These are phyloP conservation scores for Tolypocladium paradoxum DNA, from an alignment of 2,329 filamentous ascomycete genomes.

Conservation along the genomic window DNA sequence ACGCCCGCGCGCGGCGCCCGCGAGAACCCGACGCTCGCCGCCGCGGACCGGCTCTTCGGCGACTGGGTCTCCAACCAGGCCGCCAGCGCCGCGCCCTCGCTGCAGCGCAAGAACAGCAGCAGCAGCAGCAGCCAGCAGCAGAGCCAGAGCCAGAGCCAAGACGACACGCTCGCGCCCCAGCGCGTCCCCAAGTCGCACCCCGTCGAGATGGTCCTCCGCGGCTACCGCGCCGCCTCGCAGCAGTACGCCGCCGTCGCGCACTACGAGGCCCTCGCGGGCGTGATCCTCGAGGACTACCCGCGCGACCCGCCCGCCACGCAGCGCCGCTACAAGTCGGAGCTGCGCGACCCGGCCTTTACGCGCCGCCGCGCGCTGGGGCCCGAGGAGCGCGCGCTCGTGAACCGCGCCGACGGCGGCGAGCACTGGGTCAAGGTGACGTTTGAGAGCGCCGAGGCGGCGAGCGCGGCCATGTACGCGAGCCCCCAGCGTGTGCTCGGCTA, in stretches of 20 bases:
- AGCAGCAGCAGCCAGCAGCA: slow-evolving; percentile 18
- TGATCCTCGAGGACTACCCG: slow-evolving; percentile 88
- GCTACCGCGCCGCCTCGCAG: slow-evolving; percentile 54
- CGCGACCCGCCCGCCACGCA: slow-evolving; percentile 66
- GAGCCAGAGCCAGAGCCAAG: slow-evolving; percentile 19
- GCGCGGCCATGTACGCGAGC: slow-evolving; percentile 57
- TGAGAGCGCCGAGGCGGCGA: slow-evolving; percentile 61
- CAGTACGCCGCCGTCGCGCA: slow-evolving; percentile 83
- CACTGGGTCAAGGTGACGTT: slow-evolving; percentile 91
- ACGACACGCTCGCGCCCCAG: slow-evolving; percentile 25
- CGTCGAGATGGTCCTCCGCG: slow-evolving; percentile 74
- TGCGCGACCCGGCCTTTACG: slow-evolving; percentile 61
- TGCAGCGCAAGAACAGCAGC: slow-evolving; percentile 25
- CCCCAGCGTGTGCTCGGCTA: slow-evolving; percentile 63
- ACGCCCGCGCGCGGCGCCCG: slow-evolving; percentile 38
- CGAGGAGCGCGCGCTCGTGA: slow-evolving; percentile 68
- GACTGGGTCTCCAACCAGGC: slow-evolving; percentile 43
- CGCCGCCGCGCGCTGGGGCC: slow-evolving; percentile 53
- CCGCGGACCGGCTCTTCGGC: slow-evolving; percentile 51
- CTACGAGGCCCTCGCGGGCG: slow-evolving; percentile 77
- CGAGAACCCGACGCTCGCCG: slow-evolving; percentile 51
- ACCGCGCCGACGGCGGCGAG: slow-evolving; percentile 69
- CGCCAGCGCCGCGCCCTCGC: slow-evolving; percentile 13
- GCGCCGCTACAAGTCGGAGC: slow-evolving; percentile 61
- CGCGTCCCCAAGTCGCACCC: slow-evolving; percentile 30